These are phyloP conservation scores for Strigomonas oncopelti DNA, from an alignment of 208 protist genomes.

Conservation along the genomic window DNA sequence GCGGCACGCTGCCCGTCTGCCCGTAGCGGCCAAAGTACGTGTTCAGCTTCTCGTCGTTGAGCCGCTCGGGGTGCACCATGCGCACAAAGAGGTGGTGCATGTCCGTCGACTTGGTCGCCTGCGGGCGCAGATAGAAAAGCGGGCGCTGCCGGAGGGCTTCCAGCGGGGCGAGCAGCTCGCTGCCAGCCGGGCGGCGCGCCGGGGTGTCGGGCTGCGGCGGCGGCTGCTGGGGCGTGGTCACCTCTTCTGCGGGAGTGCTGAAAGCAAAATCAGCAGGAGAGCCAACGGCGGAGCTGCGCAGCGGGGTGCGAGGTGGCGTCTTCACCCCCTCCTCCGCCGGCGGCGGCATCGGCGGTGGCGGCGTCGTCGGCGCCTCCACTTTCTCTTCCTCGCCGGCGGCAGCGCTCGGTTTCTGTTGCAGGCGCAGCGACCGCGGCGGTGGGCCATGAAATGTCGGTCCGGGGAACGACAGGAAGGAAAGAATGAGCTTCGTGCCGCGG, in stretches of 20 bases:
- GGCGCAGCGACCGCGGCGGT: slow-evolving; percentile 6
- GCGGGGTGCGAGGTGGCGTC: too few relatives aligned
- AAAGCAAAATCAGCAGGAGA: background rate
- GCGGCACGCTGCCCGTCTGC: slow-evolving; percentile 58
- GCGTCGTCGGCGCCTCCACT: background rate
- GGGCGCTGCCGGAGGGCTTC: slow-evolving; percentile 11
- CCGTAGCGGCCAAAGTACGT: slow-evolving; percentile 87
- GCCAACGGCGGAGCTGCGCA: background rate
- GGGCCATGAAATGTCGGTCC: slow-evolving; percentile 6
- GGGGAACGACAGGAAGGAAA: slow-evolving; percentile 67
- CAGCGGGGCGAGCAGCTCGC: background rate
- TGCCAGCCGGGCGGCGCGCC: background rate
- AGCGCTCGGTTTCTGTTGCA: background rate
- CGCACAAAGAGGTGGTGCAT: slow-evolving; percentile 61
- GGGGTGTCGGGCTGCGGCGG: background rate
- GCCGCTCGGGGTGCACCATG: slow-evolving; percentile 54
- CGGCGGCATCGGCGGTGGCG: background rate
- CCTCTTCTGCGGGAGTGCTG: too few relatives aligned
- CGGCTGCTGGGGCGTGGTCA: background rate
- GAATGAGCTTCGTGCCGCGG: slow-evolving; percentile 17
- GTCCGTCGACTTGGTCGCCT: slow-evolving; percentile 11
- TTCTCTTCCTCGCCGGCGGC: background rate
- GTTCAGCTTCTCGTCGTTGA: slow-evolving; percentile 86
- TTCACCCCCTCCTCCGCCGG: background rate
- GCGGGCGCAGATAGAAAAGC: slow-evolving; percentile 47